Evolutionary conservation across 129 eudicot genomes (phyloP), one percentile per base, ranked within the genome.

Genomic region (Arctium lappa): DNA sequence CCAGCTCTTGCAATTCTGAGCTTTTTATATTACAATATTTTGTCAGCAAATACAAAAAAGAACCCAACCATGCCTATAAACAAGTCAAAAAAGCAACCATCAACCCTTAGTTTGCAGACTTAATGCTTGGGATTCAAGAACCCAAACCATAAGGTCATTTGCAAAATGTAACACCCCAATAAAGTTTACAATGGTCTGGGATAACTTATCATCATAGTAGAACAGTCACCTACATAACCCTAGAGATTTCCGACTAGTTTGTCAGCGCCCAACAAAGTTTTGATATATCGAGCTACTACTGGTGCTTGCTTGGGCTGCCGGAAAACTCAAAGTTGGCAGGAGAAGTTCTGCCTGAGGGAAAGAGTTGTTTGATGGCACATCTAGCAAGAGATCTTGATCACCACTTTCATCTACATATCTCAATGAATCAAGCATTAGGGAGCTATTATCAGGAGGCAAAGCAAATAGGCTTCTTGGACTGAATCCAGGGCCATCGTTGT

Each of bases 341-440:
- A 95, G 92, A 31, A 95, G 95, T 86, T 95, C 98, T 16, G 99
- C 99, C 78, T 93, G 94, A 18, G 99, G 99, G 87, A 93, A 95
- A 32, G 91, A 93, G 74, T 93, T 85, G 84, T 91, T 84, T n/a
- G 95, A 91, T 16, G 97, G 99, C 37, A 95, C 93, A 15, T 93
- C 90, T 16, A 95, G 86, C 91, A 95, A 73, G 40, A 89, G 82
- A 79, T 95, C 99, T 75, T 95, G 94, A 72, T 93, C 97, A 38
- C 85, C 81, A 81, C 75, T 87, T 48, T 91, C 97, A 76, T 89
- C 91, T 33, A 60, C 89, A 33, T 81, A 84, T 50, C 81, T 85
- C 53, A 88, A 86, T 32, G 94, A 81, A 80, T 92, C 90, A 15
- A 92, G 83, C 86, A 88, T 90, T 68, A 89, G 85, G 77, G 95